phyloP scores from a whole-genome alignment of 805 yeast genomes.

The Yarrowia alimentaria region DNA sequence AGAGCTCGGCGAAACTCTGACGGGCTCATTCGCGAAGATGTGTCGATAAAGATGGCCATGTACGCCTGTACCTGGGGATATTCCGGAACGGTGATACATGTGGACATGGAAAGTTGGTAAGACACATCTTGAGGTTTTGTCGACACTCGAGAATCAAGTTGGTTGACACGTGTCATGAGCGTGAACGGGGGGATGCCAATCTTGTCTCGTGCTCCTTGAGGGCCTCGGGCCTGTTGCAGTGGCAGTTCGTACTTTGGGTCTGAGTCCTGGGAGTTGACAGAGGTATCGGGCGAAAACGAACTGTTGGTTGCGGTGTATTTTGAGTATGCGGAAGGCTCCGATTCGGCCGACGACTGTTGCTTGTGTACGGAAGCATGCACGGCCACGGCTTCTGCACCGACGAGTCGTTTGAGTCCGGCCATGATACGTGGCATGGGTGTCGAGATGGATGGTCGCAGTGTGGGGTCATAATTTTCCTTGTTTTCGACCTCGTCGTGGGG shows the following conservation, averaged over 20 bases:
- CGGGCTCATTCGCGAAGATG: slow-evolving; percentile 1
- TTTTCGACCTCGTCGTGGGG: not conserved
- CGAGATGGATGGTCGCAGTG: not conserved
- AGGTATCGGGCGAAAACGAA: slow-evolving; percentile 13
- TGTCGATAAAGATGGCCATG: slow-evolving; percentile 17
- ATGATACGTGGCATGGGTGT: slow-evolving; percentile 10
- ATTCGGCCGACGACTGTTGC: slow-evolving; percentile 2
- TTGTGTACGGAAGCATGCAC: slow-evolving; percentile 19
- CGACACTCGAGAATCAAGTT: not conserved
- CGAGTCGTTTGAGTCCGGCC: slow-evolving; percentile 10
- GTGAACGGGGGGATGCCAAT: slow-evolving; percentile 10
- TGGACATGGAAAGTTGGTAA: slow-evolving; percentile 13
- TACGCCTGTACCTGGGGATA: slow-evolving; percentile 4
- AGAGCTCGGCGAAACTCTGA: not conserved
- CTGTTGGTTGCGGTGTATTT: not conserved
- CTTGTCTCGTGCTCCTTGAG: no score
- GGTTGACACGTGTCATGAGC: slow-evolving; percentile 6
- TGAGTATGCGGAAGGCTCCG: slow-evolving; percentile 8
- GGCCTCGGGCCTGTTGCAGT: no score
- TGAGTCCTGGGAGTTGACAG: slow-evolving; percentile 5
- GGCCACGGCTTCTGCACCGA: not conserved
- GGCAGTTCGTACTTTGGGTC: not conserved
- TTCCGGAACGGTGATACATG: slow-evolving; percentile 9
- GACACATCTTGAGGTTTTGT: slow-evolving; percentile 1
- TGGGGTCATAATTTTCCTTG: slow-evolving; percentile 12